These are phyloP conservation scores for Agaricus sinodeliciosus DNA, from an alignment of 768 basidiomycete species.

Conservation along the genomic window DNA sequence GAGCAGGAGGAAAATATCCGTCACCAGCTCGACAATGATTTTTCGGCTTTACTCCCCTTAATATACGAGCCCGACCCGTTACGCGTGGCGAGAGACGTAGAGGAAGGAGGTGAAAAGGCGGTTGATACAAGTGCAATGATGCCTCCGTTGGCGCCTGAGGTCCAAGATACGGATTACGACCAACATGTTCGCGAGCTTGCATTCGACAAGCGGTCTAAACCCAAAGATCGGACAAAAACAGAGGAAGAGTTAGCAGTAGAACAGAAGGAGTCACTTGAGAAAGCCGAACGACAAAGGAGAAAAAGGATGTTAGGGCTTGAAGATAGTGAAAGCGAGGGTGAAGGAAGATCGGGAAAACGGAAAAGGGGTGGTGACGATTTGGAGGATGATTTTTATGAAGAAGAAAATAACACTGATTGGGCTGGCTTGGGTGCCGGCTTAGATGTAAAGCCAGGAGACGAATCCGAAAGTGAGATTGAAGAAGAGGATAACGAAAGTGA, in stretches of 20 bases:
- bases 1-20: slow-evolving; percentile 83
- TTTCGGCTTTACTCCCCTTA: slow-evolving; percentile 71
- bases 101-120: slow-evolving; percentile 11
- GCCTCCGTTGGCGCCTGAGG: slow-evolving; percentile 19
- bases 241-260: slow-evolving; percentile 91
- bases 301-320: slow-evolving; percentile 84
- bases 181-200: slow-evolving; percentile 87
- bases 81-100: slow-evolving; percentile 23
- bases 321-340: slow-evolving; percentile 60
- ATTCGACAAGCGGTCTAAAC: slow-evolving; percentile 88
- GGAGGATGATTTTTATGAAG: slow-evolving; percentile 75
- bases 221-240: slow-evolving; percentile 93
- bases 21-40: slow-evolving; percentile 83
- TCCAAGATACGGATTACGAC: slow-evolving; percentile 74
- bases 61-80: slow-evolving; percentile 55
- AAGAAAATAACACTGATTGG: slow-evolving; percentile 32
- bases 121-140: slow-evolving; percentile 15
- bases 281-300: slow-evolving; percentile 71
- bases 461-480: slow-evolving; percentile 25
- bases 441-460: slow-evolving; percentile 22
- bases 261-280: slow-evolving; percentile 80
- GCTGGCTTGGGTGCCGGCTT: slow-evolving; percentile 36
- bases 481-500: slow-evolving; percentile 30
- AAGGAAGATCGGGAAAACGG: slow-evolving; percentile 36
- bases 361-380: slow-evolving; percentile 77